Base-by-base conservation (phyloP, 768 basidiomycete species). In the Tulasnella sp. region DNA sequence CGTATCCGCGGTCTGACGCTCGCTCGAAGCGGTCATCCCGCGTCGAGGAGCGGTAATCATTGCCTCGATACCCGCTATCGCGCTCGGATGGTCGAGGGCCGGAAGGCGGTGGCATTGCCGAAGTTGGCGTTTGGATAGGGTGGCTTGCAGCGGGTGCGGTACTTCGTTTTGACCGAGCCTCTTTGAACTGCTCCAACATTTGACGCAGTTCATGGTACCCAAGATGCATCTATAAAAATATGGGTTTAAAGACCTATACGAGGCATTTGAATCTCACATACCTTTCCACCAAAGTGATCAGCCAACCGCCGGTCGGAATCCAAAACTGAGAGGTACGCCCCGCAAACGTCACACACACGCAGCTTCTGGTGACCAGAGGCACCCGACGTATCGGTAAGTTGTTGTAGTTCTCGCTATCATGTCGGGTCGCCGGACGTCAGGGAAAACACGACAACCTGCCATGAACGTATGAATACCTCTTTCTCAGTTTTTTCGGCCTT, bases 321-420 rank as follows among this genome's bases (percentile, higher is more conserved):
- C 46, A 98, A 77, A 35, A 99, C 89, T 14, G 90, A 94, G 42
- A 99, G 78, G 75, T 98, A 98, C n/a, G 96, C 96, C 65, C 96
- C 96, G 68, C 96, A 99, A 27, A 97, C 93, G 74, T 99, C 96
- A 74, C 96, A 98, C n/a, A 99, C 96, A 61, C 96, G 84, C 64
- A 99, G 75, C 72, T 98, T 98, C 72, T 99, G 96, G 75, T 99
- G 96, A n/a, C 96, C 96, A 57, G 92, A 96, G 4, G 96, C 96
- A 56, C 96, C 96, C 37, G 93, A 94, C 29, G 91, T 98, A 68
- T 99, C 96, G 39, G 94, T 96, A 62, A 99, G 74, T 69, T 92
- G 84, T 71, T 96, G 92, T 42, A 98, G 75, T 66, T 98, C 96
- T 57, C 89, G 84, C 86, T 92, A 60, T 59, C n/a, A n/a, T n/a